phyloP scores from a whole-genome alignment of 352 stramenopile species.

The Globisporangium spinosum region DNA sequence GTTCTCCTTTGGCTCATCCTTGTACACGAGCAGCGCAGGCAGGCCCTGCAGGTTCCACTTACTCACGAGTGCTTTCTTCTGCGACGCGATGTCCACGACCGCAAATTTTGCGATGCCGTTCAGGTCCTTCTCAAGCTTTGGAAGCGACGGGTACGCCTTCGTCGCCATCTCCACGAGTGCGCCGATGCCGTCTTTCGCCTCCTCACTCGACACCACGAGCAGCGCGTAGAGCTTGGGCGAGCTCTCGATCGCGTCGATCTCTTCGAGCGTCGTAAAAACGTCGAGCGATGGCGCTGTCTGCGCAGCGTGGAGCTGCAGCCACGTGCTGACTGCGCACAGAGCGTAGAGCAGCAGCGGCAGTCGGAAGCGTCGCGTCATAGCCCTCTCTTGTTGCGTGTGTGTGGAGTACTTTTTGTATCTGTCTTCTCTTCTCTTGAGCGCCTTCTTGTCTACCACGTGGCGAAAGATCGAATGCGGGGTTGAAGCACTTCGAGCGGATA shows the following conservation, averaged over 20 bases:
- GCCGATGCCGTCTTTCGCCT: conserved; percentile 18
- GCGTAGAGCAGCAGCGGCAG: background rate
- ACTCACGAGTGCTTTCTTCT: conserved; percentile 34
- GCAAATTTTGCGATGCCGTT: conserved; percentile 40
- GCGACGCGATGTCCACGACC: conserved; percentile 35
- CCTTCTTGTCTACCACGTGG: background rate
- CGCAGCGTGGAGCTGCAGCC: background rate
- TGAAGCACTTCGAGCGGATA: background rate
- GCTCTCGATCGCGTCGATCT: conserved; percentile 14
- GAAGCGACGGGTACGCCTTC: conserved; percentile 36
- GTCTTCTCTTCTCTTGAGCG: background rate
- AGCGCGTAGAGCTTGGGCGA: conserved; percentile 14
- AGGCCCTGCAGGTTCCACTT: conserved; percentile 52
- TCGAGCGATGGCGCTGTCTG: conserved; percentile 1
- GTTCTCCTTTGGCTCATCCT: conserved; percentile 59
- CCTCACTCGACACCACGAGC: conserved; percentile 15
- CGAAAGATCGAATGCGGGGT: conserved; percentile 6
- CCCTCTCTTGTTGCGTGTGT: no score
- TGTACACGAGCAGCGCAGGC: conserved; percentile 58
- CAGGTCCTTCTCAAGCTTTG: conserved; percentile 39
- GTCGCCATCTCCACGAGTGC: conserved; percentile 31
- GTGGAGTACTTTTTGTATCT: no score
- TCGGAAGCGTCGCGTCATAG: background rate
- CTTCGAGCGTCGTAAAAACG: conserved; percentile 6
- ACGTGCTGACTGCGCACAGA: background rate